These are phyloP conservation scores for Aspergillus indologenus DNA, from an alignment of 495 filamentous ascomycete species.

Conservation along the genomic window DNA sequence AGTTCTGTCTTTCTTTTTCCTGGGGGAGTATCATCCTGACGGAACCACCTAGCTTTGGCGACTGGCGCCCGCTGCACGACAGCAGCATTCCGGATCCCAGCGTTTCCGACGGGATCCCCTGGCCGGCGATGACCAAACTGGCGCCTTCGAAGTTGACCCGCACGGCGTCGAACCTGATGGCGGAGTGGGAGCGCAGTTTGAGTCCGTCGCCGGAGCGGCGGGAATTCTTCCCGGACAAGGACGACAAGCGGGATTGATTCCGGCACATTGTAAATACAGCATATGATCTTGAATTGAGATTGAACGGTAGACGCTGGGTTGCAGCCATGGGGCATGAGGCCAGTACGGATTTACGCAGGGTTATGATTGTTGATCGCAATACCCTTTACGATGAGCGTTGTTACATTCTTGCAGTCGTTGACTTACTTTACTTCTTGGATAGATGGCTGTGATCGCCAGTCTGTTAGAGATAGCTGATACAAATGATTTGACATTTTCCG, in stretches of 20 bases:
- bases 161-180: conserved; percentile 71
- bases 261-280: conserved; percentile 24
- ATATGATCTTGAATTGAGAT: conserved; percentile 15
- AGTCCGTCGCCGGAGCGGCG: conserved; percentile 33
- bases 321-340: conserved; percentile 22
- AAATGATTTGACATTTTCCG: too few relatives aligned
- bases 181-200: conserved; percentile 67
- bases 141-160: conserved; percentile 64
- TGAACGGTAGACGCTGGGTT: conserved; percentile 1
- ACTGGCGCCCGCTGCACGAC: conserved; percentile 34
- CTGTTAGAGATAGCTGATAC: conserved; percentile 10
- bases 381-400: conserved; percentile 34
- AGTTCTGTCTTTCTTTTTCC: conserved; percentile 28
- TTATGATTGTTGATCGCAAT: conserved; percentile 35
- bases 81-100: conserved; percentile 33
- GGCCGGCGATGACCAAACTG: conserved; percentile 61
- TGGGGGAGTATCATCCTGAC: not conserved
- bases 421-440: conserved; percentile 7
- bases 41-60: conserved; percentile 34
- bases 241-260: conserved; percentile 33
- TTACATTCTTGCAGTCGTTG: conserved; percentile 19
- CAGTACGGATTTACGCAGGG: conserved; percentile 35
- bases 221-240: conserved; percentile 29
- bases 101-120: conserved; percentile 59
- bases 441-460: not conserved